Conservation (phyloP, 2,329 filamentous ascomycete genomes). For the Nannizziopsis arthrosporioides region DNA sequence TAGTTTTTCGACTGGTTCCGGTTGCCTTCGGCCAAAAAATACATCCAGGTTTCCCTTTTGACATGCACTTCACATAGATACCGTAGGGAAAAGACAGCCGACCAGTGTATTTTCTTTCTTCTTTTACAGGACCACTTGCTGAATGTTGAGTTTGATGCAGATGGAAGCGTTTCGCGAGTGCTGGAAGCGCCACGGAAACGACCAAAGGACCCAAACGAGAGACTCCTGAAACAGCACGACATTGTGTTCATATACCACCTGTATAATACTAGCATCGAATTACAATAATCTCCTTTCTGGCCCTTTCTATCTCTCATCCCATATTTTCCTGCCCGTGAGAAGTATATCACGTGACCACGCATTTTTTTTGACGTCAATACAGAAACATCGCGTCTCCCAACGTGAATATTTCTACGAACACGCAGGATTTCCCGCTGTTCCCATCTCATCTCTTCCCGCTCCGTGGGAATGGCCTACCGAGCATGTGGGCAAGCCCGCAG, state of each 20-base stretch:
- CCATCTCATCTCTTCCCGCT: not conserved
- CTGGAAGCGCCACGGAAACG: slow-evolving; percentile 84
- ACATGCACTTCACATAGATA: not conserved
- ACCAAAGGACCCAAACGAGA: slow-evolving; percentile 66
- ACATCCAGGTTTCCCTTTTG: not conserved
- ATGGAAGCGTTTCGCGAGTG: slow-evolving; percentile 83
- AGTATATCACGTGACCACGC: not conserved
- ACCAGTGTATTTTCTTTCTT: too few species aligned
- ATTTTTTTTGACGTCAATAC: not conserved
- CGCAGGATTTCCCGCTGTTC: too few species aligned
- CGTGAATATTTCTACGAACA: too few species aligned
- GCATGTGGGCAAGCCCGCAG: slow-evolving; percentile 2
- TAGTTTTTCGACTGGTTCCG: not conserved
- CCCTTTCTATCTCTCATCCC: not conserved
- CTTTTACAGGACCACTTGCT: too few species aligned
- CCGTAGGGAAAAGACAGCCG: too few species aligned
- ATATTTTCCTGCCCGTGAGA: not conserved
- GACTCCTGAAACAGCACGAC: slow-evolving; percentile 41
- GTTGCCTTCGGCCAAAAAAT: not conserved
- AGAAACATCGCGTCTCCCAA: too few species aligned
- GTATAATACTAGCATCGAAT: slow-evolving; percentile 2
- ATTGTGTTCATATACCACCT: not conserved
- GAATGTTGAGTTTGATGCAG: slow-evolving; percentile 37
- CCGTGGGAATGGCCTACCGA: slow-evolving; percentile 4
- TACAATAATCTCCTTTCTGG: slow-evolving; percentile 3